Conservation (phyloP, 768 basidiomycete genomes). For the Phaeotremella fagi region DNA sequence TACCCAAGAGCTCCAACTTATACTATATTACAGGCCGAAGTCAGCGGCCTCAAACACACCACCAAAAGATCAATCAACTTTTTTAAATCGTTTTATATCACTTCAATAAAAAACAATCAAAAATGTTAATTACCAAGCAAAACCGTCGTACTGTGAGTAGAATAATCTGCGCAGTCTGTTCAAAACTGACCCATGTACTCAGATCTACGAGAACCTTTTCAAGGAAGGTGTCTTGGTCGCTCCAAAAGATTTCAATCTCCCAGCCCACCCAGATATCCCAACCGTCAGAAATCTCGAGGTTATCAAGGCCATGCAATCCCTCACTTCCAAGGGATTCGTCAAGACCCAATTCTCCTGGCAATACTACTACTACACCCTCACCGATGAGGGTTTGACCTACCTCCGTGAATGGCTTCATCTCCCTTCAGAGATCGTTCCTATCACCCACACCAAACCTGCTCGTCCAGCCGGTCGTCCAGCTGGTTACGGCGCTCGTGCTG, state of each 20-base stretch:
- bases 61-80: slow-evolving; percentile 24
- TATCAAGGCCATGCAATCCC: slow-evolving; percentile 66
- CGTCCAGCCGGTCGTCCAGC: slow-evolving; percentile 76
- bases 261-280: slow-evolving; percentile 82
- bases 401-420: slow-evolving; percentile 96
- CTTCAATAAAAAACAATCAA: slow-evolving; percentile 19
- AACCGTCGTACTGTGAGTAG: slow-evolving; percentile 65
- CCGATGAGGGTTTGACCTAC: slow-evolving; percentile 94
- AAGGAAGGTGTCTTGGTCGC: slow-evolving; percentile 99
- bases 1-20: not conserved
- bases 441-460: slow-evolving; percentile 94
- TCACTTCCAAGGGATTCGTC: slow-evolving; percentile 74
- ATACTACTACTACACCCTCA: slow-evolving; percentile 96
- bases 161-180: not conserved
- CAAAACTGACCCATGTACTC: not conserved
- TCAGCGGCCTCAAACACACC: slow-evolving; percentile 45
- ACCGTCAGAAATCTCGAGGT: slow-evolving; percentile 64
- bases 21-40: slow-evolving; percentile 12
- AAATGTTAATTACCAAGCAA: slow-evolving; percentile 93
- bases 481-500: slow-evolving; percentile 48
- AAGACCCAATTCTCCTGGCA: slow-evolving; percentile 99
- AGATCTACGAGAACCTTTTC: slow-evolving; percentile 99
- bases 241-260: slow-evolving; percentile 97
- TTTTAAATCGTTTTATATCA: slow-evolving; percentile 9
- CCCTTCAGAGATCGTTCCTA: slow-evolving; percentile 89